These are phyloP conservation scores for Magnaporthiopsis rhizophila DNA, from an alignment of 2,329 filamentous ascomycete species.

Conservation along the genomic window DNA sequence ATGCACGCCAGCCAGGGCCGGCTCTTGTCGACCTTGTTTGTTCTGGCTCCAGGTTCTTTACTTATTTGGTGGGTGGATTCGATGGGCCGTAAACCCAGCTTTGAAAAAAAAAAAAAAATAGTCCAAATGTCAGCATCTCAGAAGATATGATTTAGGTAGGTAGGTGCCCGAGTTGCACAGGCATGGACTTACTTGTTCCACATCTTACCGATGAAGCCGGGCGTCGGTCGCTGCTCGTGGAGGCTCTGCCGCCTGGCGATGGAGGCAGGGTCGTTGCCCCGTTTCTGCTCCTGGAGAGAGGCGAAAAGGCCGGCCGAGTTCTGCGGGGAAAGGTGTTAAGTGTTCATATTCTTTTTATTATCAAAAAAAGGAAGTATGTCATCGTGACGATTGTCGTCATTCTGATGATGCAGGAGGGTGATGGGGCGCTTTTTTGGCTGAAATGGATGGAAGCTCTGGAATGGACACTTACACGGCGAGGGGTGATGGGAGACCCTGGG, in stretches of 20 bases:
- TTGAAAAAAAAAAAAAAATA: neutral
- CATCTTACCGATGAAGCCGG: conserved; percentile 44
- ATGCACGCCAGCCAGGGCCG: neutral
- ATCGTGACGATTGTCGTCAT: too few species aligned
- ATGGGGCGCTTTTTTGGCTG: too few species aligned
- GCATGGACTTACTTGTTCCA: conserved; percentile 45
- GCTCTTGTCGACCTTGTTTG: neutral
- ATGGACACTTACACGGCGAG: conserved; percentile 14
- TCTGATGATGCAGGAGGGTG: too few species aligned
- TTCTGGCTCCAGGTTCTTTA: neutral
- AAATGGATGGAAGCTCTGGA: too few species aligned
- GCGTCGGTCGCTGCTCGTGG: conserved; percentile 40
- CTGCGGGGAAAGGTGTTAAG: neutral
- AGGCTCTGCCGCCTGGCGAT: conserved; percentile 46
- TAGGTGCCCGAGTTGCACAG: too few species aligned
- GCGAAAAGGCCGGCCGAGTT: conserved; percentile 37
- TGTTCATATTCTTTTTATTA: too few species aligned
- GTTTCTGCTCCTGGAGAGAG: conserved; percentile 42
- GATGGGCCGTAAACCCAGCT: conserved; percentile 5
- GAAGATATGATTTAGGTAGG: too few species aligned
- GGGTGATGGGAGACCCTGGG: conserved; percentile 10
- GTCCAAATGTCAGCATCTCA: too few species aligned
- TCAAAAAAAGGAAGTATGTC: too few species aligned
- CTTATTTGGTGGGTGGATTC: neutral
- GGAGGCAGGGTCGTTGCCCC: conserved; percentile 30